These are phyloP conservation scores for Rubia peregrina DNA, from an alignment of 305 asterid genomes.

Conservation along the genomic window DNA sequence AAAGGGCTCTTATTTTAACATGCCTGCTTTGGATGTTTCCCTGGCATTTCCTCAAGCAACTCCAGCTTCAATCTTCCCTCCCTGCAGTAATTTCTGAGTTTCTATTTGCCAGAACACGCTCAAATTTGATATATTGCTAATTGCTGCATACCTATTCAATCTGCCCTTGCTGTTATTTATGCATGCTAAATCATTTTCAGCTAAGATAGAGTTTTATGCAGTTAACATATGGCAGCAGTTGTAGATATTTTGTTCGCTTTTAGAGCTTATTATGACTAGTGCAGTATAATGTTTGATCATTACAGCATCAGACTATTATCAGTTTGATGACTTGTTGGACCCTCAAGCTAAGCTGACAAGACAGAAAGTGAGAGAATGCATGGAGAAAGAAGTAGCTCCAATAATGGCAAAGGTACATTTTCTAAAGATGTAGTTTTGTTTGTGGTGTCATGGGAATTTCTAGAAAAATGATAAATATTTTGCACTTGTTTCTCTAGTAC, in stretches of 20 bases:
- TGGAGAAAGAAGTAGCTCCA: conserved; percentile 46
- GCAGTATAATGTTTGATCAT: conserved; percentile 6
- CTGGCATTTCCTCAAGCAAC: conserved; percentile 95
- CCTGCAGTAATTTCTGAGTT: conserved; percentile 44
- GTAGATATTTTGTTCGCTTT: too few relatives aligned
- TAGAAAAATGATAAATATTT: conserved; percentile 11
- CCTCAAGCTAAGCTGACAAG: conserved; percentile 24
- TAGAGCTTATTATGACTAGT: conserved; percentile 10
- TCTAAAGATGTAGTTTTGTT: neutral
- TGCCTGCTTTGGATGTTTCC: conserved; percentile 77
- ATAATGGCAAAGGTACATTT: conserved; percentile 31
- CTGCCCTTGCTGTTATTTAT: neutral
- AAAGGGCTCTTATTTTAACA: conserved; percentile 56
- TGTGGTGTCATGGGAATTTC: neutral
- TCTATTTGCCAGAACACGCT: neutral
- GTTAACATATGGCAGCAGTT: too few relatives aligned
- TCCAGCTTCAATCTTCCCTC: conserved; percentile 84
- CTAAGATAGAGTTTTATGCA: neutral
- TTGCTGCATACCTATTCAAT: neutral
- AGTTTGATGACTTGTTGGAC: conserved; percentile 35
- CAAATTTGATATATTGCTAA: neutral
- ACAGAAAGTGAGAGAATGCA: conserved; percentile 35
- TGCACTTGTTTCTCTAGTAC: conserved; percentile 43
- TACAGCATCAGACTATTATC: conserved; percentile 44
- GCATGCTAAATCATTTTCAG: neutral